These are phyloP conservation scores for Elsinoe australis DNA, from an alignment of 2,329 filamentous ascomycete genomes.

Conservation along the genomic window DNA sequence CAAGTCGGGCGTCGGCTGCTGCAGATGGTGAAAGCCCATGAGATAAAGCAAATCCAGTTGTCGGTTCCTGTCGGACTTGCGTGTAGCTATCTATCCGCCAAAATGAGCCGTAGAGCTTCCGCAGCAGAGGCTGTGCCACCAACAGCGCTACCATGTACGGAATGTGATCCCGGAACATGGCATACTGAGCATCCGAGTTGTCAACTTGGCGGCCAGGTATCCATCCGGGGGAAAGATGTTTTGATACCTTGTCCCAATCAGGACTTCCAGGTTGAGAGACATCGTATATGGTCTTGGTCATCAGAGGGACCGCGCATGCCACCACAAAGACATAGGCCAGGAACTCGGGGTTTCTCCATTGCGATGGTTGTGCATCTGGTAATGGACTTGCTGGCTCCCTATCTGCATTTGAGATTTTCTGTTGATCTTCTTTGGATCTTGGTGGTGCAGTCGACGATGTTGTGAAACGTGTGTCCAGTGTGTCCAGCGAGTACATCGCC, in stretches of 20 bases:
- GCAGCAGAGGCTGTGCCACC: constrained; percentile 68
- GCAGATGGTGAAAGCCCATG: constrained; percentile 39
- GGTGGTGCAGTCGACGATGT: constrained; percentile 57
- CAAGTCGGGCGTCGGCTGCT: constrained; percentile 46
- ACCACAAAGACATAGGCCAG: constrained; percentile 75
- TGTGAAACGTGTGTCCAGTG: constrained; percentile 65
- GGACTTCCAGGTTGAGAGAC: constrained; percentile 63
- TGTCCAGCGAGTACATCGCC: constrained; percentile 56
- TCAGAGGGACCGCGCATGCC: constrained; percentile 61
- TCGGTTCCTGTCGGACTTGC: constrained; percentile 33
- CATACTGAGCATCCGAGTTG: constrained; percentile 82
- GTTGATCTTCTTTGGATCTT: constrained; percentile 21
- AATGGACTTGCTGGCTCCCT: constrained; percentile 24
- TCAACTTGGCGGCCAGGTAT: constrained; percentile 89
- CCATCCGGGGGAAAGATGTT: constrained; percentile 73
- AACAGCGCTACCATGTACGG: constrained; percentile 71
- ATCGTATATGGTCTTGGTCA: constrained; percentile 84
- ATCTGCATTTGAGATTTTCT: constrained; percentile 16
- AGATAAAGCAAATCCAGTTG: constrained; percentile 30
- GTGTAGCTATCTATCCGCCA: constrained; percentile 40
- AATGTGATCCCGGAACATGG: constrained; percentile 74
- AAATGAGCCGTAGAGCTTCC: constrained; percentile 59
- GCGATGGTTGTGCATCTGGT: constrained; percentile 50
- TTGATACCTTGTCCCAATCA: constrained; percentile 66
- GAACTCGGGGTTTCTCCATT: constrained; percentile 85